Evolutionary conservation across 2,329 filamentous ascomycete genomes (phyloP), one percentile per base, ranked within the genome.

Genomic region (Fusarium compactum): DNA sequence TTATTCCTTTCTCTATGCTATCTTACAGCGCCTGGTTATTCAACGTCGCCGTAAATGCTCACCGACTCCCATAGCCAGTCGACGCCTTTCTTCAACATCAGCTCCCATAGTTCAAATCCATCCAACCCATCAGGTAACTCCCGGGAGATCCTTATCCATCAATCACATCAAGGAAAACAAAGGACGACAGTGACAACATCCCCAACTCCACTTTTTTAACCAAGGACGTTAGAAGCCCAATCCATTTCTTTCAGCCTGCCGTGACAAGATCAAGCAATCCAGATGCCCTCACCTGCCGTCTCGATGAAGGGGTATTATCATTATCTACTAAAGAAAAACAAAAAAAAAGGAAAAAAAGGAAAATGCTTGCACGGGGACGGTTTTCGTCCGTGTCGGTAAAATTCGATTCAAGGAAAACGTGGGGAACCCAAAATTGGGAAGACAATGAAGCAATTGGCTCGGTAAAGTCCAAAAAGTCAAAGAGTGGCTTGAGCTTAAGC

Each of bases 281-380:
- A 75, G 70, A 72, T 73, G 67, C 73, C 73, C 71, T 72, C 73
- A 71, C 73, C 71, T 75, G 65, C 57, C 73, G 69, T 75, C 68
- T 73, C 65, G 70, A 75, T 71, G 60, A 67, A 70, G 73, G 73
- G 75, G 74, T 76, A 78, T 78, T 78, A 78, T 78, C 76, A 78
- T 78, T 78, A 78, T 78, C 71, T 75, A 77, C 64, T 75, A 70
- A 71, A 59, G 66, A 65, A 65, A 61, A 50, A 48, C 54, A 24
- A 25, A 30, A 24, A n/a, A n/a, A n/a, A n/a, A n/a, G n/a, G n/a
- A n/a, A 25, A 27, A 65, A 61, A 70, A 69, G 57, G 52, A 59
- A 70, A 71, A 70, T 75, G 65, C 68, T 69, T 61, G 68, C 67
- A 72, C 40, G 61, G 52, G 43, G 54, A 59, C 59, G 58, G 45